Evolutionary conservation across 208 protist genomes (phyloP).

Genomic region (Wallacemonas sp.): DNA sequence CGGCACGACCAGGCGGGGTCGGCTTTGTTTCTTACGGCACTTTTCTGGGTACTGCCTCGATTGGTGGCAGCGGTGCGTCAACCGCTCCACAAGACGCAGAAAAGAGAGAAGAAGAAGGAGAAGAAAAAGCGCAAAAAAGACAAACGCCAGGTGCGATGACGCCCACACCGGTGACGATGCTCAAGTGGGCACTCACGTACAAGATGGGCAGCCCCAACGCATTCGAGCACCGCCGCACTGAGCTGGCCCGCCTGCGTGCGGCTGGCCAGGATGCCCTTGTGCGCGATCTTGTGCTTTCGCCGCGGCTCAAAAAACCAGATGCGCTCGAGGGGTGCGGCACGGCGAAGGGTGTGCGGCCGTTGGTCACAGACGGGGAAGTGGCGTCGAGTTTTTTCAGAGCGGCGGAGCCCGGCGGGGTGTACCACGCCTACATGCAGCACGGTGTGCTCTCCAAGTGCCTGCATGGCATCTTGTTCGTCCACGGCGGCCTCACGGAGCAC

Average conservation of each 20-base stretch:
- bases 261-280: neutral
- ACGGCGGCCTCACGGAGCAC: slow-evolving; percentile 65
- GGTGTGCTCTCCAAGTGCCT: slow-evolving; percentile 56
- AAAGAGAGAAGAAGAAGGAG: too few species aligned
- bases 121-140: too few species aligned
- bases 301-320: neutral
- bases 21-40: neutral
- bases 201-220: slow-evolving; percentile 60
- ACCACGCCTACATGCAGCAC: slow-evolving; percentile 69
- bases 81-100: too few species aligned
- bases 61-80: too few species aligned
- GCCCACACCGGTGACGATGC: slow-evolving; percentile 15
- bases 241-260: slow-evolving; percentile 43
- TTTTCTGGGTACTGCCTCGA: too few species aligned
- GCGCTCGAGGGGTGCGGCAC: neutral
- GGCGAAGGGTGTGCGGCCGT: neutral
- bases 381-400: slow-evolving; percentile 66
- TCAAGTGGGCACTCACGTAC: slow-evolving; percentile 69
- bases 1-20: neutral
- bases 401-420: slow-evolving; percentile 61
- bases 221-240: slow-evolving; percentile 67
- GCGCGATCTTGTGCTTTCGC: neutral
- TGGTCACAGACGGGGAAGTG: slow-evolving; percentile 49
- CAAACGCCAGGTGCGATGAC: too few species aligned
- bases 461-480: slow-evolving; percentile 80